phyloP scores from a whole-genome alignment of 2,329 filamentous ascomycete species.

The Elsinoe necatrix region DNA sequence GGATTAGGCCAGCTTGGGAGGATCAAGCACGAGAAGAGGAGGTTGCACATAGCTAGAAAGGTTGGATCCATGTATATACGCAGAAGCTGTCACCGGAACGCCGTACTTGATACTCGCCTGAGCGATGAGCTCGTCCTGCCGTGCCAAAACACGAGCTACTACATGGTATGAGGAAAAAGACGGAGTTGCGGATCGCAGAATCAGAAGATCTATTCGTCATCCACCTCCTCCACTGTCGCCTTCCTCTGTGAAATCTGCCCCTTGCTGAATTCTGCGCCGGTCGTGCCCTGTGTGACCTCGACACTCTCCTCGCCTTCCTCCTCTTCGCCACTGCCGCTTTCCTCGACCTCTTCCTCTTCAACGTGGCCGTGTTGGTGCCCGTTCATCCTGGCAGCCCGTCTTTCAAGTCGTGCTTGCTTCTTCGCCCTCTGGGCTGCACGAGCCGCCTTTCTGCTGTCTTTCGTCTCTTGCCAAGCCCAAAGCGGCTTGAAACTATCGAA shows the following conservation, averaged over 20 bases:
- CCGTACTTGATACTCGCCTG: slow-evolving; percentile 1
- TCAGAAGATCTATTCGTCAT: slow-evolving; percentile 18
- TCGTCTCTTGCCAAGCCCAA: slow-evolving; percentile 82
- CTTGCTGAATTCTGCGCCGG: slow-evolving; percentile 20
- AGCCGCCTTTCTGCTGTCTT: slow-evolving; percentile 22
- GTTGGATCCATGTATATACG: background rate
- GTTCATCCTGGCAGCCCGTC: slow-evolving; percentile 23
- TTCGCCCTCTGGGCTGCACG: slow-evolving; percentile 32
- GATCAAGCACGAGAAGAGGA: background rate
- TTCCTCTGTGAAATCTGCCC: slow-evolving; percentile 22
- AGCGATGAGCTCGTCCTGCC: background rate
- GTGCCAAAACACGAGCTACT: background rate
- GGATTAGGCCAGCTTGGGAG: background rate
- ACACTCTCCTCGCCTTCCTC: slow-evolving; percentile 16
- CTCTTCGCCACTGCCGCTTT: slow-evolving; percentile 18
- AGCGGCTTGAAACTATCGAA: slow-evolving; percentile 92
- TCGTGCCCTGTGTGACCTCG: slow-evolving; percentile 20
- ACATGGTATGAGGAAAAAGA: background rate
- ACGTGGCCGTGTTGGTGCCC: slow-evolving; percentile 3
- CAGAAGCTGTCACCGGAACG: slow-evolving; percentile 1
- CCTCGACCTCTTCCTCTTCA: slow-evolving; percentile 16
- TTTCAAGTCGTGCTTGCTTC: slow-evolving; percentile 28
- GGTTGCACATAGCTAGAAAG: background rate
- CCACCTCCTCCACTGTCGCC: slow-evolving; percentile 27
- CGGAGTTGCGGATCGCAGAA: background rate